Evolutionary conservation across 1,139 yeast species (phyloP), one percentile per base, ranked within the genome.

Genomic region (Candida gigantensis): DNA sequence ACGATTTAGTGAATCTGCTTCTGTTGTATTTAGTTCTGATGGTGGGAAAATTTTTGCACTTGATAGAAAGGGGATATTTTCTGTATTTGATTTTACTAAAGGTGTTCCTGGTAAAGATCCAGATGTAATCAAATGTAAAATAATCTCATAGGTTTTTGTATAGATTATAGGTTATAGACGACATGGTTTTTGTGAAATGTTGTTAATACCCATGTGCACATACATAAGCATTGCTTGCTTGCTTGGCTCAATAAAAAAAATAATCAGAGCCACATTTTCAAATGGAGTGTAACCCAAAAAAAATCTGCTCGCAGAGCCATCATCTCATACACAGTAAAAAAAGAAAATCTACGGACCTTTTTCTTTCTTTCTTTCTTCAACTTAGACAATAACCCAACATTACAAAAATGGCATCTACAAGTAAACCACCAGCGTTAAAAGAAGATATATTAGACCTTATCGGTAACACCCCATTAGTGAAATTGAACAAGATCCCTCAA

Each of bases 71-170:
- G 97, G 97, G 0, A 60, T 79, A 1, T 65, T 89, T 34, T 79
- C 81, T 47, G 77, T 88, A 16, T 87, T 85, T 51, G 97, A 90
- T 58, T 90, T 88, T 58, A 86, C 95, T 11, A 90, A 89, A 37
- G 96, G 95, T 3, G 61, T 81, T 10, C 92, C 94, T 1, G 75
- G 76, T 4, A 81, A 78, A 45, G 84, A 80, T 49, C 76, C 77
- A n/a, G 89, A 85, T n/a, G 84, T 86, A 9, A 77, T 86, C 12
- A 80, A 84, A 55, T 82, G 94, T 59, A 82, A 80, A 52, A 74
- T 80, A 28, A 62, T 80, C 10, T 68, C 58, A 38, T 50, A 55
- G 20, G n/a, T n/a, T n/a, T n/a, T n/a, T n/a, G n/a, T n/a, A n/a
- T n/a, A n/a, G n/a, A n/a, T n/a, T n/a, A n/a, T n/a, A n/a, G n/a